phyloP scores from a whole-genome alignment of 805 yeast species.

The Lachancea mirantina region DNA sequence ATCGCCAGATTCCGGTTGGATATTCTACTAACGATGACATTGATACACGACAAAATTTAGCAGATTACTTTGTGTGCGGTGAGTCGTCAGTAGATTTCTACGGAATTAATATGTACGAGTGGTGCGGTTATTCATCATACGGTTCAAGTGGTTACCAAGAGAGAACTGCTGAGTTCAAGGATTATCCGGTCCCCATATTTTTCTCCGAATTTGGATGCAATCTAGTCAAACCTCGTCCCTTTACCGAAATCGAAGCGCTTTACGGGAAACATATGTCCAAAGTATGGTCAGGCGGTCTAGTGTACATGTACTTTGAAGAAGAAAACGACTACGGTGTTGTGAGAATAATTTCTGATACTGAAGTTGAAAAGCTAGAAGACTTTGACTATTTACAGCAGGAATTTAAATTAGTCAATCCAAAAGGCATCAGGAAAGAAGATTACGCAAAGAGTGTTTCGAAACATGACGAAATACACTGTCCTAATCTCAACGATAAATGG shows the following conservation, averaged over 20 bases:
- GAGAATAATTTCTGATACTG: constrained; percentile 34
- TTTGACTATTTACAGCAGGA: constrained; percentile 50
- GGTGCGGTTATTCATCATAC: constrained; percentile 71
- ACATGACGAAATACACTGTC: constrained; percentile 38
- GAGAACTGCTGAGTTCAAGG: constrained; percentile 53
- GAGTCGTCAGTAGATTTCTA: constrained; percentile 60
- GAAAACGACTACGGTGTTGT: constrained; percentile 70
- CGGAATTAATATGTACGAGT: constrained; percentile 81
- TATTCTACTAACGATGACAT: constrained; percentile 88
- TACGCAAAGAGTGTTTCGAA: constrained; percentile 31
- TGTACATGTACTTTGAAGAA: constrained; percentile 77
- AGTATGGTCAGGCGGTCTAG: constrained; percentile 84
- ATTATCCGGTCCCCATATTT: constrained; percentile 65
- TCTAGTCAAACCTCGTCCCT: constrained; percentile 55
- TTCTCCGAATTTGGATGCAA: constrained; percentile 83
- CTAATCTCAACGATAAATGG: constrained; percentile 49
- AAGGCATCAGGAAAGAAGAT: constrained; percentile 30
- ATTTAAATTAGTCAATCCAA: constrained; percentile 43
- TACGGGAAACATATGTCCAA: constrained; percentile 63
- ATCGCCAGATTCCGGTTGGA: constrained; percentile 85
- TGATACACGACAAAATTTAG: constrained; percentile 68
- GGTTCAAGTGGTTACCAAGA: constrained; percentile 57
- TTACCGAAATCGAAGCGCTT: constrained; percentile 61
- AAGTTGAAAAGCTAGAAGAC: constrained; percentile 51
- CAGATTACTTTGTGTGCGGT: constrained; percentile 85